phyloP scores from a whole-genome alignment of 176 grass and related monocot species.

The Carex kokanica region DNA sequence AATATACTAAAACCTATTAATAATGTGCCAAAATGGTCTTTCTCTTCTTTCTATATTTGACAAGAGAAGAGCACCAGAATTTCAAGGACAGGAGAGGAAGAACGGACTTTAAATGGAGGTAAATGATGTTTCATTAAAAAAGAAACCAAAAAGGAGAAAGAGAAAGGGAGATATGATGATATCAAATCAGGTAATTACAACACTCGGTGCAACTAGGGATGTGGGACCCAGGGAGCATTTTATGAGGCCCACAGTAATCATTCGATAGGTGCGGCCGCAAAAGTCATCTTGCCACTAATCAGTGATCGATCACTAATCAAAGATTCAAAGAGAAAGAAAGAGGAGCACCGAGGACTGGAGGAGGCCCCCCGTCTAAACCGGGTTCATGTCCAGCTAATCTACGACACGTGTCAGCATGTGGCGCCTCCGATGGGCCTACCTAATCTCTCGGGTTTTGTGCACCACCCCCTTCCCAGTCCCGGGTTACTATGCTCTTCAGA shows the following conservation, averaged over 20 bases:
- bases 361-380: conserved; percentile 37
- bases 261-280: conserved; percentile 7
- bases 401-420: conserved; percentile 45
- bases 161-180: not conserved
- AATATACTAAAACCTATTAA: not conserved
- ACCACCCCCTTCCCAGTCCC: not conserved
- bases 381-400: conserved; percentile 42
- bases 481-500: not conserved
- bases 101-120: not conserved
- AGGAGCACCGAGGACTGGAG: too few species aligned
- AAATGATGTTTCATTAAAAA: not conserved
- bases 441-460: conserved; percentile 19
- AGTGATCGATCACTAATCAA: conserved; percentile 1
- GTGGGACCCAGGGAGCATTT: conserved; percentile 13
- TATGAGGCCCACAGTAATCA: conserved; percentile 29
- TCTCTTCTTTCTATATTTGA: not conserved
- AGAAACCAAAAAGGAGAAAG: not conserved
- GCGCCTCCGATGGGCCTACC: conserved; percentile 8
- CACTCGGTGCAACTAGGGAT: not conserved
- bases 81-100: not conserved
- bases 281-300: conserved; percentile 15
- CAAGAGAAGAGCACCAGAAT: not conserved
- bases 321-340: not conserved
- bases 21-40: too few species aligned
- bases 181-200: conserved; percentile 11